Conservation (phyloP, 2,329 filamentous ascomycete genomes). For the Botrytis fabae region DNA sequence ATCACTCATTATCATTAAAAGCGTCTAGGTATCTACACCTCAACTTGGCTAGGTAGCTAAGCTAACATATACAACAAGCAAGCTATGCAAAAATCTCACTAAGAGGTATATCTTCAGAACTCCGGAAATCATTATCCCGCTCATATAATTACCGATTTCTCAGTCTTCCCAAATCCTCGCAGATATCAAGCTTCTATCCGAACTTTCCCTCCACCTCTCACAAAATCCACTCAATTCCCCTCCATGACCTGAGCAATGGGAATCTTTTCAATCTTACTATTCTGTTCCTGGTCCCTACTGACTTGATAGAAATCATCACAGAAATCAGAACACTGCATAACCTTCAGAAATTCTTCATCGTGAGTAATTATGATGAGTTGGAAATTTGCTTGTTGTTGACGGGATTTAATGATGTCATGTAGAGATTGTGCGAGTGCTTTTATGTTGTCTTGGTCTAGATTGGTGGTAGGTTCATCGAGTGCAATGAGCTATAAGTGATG, state of each 20-base stretch:
- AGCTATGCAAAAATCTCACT: not conserved
- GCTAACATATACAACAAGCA: not conserved
- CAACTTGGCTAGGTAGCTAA: not conserved
- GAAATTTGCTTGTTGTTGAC: conserved; percentile 88
- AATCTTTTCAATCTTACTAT: conserved; percentile 72
- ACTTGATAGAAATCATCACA: conserved; percentile 91
- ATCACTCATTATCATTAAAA: conserved; percentile 3
- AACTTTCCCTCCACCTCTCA: not conserved
- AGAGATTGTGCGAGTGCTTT: conserved; percentile 80
- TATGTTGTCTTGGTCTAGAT: conserved; percentile 94
- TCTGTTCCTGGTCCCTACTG: conserved; percentile 77
- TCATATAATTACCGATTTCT: not conserved
- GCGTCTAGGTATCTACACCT: not conserved
- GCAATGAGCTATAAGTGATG: conserved; percentile 68
- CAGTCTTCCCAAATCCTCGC: not conserved
- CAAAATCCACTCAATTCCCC: not conserved
- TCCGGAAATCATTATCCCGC: not conserved
- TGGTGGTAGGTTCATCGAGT: conserved; percentile 95
- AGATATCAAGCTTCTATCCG: not conserved
- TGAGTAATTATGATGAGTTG: conserved; percentile 98
- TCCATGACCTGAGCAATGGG: conserved; percentile 19
- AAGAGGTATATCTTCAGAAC: not conserved
- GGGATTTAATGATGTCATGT: conserved; percentile 80
- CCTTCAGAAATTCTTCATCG: conserved; percentile 90
- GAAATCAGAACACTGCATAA: conserved; percentile 94